phyloP scores from a whole-genome alignment of 2,329 filamentous ascomycete species.

The Aureobasidium lini region DNA sequence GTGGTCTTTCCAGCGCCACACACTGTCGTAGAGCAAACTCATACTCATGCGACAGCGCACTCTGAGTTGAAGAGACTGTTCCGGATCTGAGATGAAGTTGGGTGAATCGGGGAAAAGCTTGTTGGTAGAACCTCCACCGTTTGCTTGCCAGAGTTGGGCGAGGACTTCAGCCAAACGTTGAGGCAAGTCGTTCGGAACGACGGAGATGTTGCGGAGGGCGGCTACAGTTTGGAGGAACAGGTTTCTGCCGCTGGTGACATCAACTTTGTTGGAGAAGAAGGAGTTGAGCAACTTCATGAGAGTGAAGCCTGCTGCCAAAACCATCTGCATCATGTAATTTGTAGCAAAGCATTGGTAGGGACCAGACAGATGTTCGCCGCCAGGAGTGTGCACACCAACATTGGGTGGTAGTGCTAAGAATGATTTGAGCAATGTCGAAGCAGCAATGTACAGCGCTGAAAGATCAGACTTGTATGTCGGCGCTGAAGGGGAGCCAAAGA shows the following conservation, averaged over 20 bases:
- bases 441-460: slow-evolving; percentile 66
- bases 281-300: slow-evolving; percentile 69
- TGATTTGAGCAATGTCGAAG: slow-evolving; percentile 60
- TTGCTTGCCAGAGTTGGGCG: slow-evolving; percentile 74
- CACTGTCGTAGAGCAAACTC: slow-evolving; percentile 76
- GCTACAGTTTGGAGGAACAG: slow-evolving; percentile 66
- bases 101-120: slow-evolving; percentile 24
- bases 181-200: slow-evolving; percentile 70
- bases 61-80: slow-evolving; percentile 66
- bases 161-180: slow-evolving; percentile 77
- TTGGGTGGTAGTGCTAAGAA: slow-evolving; percentile 54
- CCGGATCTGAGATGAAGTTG: slow-evolving; percentile 24
- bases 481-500: slow-evolving; percentile 70
- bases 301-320: slow-evolving; percentile 71
- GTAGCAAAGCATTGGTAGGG: slow-evolving; percentile 50
- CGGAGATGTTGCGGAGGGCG: slow-evolving; percentile 64
- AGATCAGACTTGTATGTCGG: slow-evolving; percentile 67
- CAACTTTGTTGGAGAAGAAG: slow-evolving; percentile 66
- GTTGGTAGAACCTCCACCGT: slow-evolving; percentile 20
- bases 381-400: slow-evolving; percentile 23
- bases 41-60: slow-evolving; percentile 80
- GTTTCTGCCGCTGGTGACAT: slow-evolving; percentile 58
- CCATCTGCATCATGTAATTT: slow-evolving; percentile 78
- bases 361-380: slow-evolving; percentile 2
- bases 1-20: slow-evolving; percentile 79